Evolutionary conservation across 768 basidiomycete species (phyloP), one percentile per base, ranked within the genome.

Genomic region (Amanita pallidorosea): DNA sequence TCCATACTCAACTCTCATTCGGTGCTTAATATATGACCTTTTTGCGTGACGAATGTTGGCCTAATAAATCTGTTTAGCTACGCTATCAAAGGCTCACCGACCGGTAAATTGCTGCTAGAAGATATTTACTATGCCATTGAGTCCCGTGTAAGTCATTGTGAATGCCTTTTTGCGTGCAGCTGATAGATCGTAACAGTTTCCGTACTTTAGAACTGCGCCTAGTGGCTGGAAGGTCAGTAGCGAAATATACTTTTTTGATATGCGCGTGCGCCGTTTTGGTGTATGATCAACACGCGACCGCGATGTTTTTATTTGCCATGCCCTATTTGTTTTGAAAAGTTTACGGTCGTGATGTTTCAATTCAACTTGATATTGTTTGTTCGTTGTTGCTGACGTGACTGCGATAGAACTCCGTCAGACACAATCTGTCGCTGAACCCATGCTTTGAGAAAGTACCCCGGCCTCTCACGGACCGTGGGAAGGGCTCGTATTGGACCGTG

Each of bases 111-210:
- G 51, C 69, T 92, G 49, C 69, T 92, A 47, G 88, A 92, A 69
- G 88, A 92, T 65, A 91, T 92, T 49, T 92, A 92, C 65, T 91
- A 90, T 67, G 88, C 88, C 13, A 90, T 92, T 55, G 88, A 90
- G 66, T 88, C 86, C 47, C 77, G 88, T 60, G 88, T 90, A 67
- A 63, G 83, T 18, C 23, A 46, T 13, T 75, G 42, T 40, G 45
- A 47, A 37, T n/a, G 23, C 22, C 40, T 25, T 36, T 55, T n/a
- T 27, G 17, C 29, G 54, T 52, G 49, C 51, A 33, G 27, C 53
- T 61, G 51, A 63, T 54, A 15, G 43, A 41, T 44, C 40, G 22
- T 55, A 47, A 54, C 61, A 91, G 87, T 92, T 92, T 61, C 89
- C 89, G 15, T 92, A 91, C 64, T 92, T 92, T 69, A 71, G 88